Evolutionary conservation across 2,329 filamentous ascomycete species (phyloP).

Genomic region (Arthrobotrys iridis): DNA sequence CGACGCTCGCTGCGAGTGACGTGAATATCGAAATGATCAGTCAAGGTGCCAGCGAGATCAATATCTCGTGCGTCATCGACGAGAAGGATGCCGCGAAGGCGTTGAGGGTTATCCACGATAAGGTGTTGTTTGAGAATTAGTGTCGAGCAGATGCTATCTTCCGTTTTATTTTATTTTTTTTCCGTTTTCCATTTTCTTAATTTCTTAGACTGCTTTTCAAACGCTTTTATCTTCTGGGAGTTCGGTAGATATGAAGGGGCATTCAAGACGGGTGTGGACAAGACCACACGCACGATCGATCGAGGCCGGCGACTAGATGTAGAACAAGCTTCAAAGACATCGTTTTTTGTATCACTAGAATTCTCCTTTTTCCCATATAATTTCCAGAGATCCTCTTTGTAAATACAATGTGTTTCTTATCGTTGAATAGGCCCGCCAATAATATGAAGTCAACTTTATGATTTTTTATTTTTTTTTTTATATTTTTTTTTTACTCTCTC

Average conservation of each 20-base stretch:
- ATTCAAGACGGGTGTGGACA: conserved; percentile 3
- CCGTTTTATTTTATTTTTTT: background rate
- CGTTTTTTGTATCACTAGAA: background rate
- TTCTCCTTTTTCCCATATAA: background rate
- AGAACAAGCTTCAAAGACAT: conserved; percentile 13
- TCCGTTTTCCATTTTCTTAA: background rate
- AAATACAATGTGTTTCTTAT: background rate
- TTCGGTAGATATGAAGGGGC: background rate
- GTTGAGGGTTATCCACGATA: conserved; percentile 85
- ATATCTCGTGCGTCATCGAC: conserved; percentile 97
- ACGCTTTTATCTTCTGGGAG: background rate
- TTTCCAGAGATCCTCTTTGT: background rate
- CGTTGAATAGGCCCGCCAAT: background rate
- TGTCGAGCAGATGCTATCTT: background rate
- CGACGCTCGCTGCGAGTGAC: conserved; percentile 87
- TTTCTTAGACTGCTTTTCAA: background rate
- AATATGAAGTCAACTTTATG: conserved; percentile 18
- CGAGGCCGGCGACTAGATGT: background rate
- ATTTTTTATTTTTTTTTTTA: too few relatives aligned
- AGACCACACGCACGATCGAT: background rate
- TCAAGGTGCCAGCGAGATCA: conserved; percentile 98
- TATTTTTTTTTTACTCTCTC: too few relatives aligned
- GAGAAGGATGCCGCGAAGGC: conserved; percentile 89
- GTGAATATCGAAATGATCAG: conserved; percentile 99
- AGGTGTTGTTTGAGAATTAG: conserved; percentile 33